Conservation (phyloP, 345 rosid species). For the Arabis hirsuta region DNA sequence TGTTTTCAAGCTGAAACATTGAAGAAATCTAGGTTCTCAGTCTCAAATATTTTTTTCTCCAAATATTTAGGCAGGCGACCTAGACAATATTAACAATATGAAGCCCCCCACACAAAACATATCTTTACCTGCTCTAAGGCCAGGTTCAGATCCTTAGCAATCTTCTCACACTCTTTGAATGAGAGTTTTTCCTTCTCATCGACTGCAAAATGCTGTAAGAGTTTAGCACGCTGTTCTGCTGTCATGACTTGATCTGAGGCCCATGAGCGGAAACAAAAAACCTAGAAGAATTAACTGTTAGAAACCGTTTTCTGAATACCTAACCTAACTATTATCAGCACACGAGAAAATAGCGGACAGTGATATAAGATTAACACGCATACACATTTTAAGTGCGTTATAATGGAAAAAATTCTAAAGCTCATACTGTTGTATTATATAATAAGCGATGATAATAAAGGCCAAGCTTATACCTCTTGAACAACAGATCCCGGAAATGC, state of each 20-base stretch:
- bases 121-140: constrained; percentile 80
- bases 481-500: constrained; percentile 97
- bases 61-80: not conserved
- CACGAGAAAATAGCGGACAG: constrained; percentile 10
- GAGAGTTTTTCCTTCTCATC: constrained; percentile 60
- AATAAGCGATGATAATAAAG: constrained; percentile 23
- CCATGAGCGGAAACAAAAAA: constrained; percentile 76
- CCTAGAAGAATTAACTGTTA: constrained; percentile 55
- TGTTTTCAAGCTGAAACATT: constrained; percentile 18
- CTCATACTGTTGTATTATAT: not conserved
- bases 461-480: constrained; percentile 66
- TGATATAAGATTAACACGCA: constrained; percentile 17
- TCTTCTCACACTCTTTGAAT: constrained; percentile 75
- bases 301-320: constrained; percentile 27
- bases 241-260: constrained; percentile 76
- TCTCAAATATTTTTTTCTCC: not conserved
- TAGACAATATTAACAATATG: constrained; percentile 26
- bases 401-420: not conserved
- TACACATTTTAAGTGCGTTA: not conserved
- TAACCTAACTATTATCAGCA: not conserved
- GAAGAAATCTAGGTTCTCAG: constrained; percentile 26
- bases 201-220: constrained; percentile 53
- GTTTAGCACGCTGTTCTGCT: constrained; percentile 81
- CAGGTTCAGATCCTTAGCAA: constrained; percentile 82
- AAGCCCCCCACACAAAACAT: constrained; percentile 17